These are phyloP conservation scores for Saccharomyces hybrid DNA, from an alignment of 1,139 yeast genomes.

Conservation along the genomic window DNA sequence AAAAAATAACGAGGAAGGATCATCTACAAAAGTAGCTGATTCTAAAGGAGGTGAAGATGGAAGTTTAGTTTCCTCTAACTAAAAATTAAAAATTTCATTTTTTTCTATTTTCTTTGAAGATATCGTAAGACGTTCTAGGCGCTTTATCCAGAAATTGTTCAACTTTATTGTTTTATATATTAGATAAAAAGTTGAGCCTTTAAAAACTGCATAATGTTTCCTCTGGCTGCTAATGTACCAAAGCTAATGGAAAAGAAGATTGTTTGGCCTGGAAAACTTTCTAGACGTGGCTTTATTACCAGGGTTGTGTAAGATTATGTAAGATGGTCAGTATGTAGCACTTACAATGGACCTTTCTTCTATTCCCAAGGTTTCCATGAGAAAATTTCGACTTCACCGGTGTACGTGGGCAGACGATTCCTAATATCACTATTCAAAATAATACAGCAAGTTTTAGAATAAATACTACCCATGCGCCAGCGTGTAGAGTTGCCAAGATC, in stretches of 20 bases:
- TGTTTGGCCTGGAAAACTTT: background rate
- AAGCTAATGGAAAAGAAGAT: background rate
- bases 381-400: background rate
- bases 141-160: background rate
- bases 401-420: background rate
- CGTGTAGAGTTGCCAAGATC: background rate
- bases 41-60: slow-evolving; percentile 10
- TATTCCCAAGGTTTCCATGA: background rate
- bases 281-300: background rate
- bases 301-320: background rate
- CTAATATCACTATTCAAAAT: background rate
- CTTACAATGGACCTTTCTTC: slow-evolving; percentile 1
- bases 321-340: background rate
- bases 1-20: background rate
- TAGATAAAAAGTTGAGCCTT: background rate
- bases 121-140: background rate
- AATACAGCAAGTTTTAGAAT: background rate
- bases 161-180: background rate
- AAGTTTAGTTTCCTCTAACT: background rate
- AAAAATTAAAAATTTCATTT: background rate
- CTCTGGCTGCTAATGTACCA: background rate
- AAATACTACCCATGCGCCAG: background rate
- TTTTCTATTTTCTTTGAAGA: background rate
- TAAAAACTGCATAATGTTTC: background rate
- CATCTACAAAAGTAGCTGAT: background rate